Conservation (phyloP, 2,329 filamentous ascomycete genomes). For the Cadophora malorum region DNA sequence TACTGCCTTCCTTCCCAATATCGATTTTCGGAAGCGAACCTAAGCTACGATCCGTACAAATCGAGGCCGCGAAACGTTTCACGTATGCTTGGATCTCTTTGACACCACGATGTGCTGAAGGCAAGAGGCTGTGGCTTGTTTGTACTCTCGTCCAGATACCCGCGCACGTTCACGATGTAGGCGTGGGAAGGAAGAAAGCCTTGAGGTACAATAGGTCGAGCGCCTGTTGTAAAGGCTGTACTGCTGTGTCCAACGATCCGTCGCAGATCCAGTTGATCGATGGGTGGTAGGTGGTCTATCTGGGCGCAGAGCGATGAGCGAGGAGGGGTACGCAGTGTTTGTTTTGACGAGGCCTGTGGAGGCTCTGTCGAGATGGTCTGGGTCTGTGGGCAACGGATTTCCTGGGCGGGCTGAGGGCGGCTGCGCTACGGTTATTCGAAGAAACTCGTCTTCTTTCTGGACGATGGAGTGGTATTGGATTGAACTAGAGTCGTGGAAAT, state of each 20-base stretch:
- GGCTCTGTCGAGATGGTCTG: not conserved
- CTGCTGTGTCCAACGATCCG: not conserved
- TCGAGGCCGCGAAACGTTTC: not conserved
- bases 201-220: not conserved
- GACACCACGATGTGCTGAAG: not conserved
- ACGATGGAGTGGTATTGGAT: not conserved
- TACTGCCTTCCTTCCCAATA: not conserved
- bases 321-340: conserved; percentile 6
- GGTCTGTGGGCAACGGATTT: too few relatives aligned
- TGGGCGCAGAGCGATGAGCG: not conserved
- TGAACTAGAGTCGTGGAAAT: not conserved
- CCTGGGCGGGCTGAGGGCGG: not conserved
- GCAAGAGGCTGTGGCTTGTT: not conserved
- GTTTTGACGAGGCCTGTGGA: not conserved
- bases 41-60: not conserved
- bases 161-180: not conserved
- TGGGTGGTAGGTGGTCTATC: not conserved
- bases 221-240: too few relatives aligned
- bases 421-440: not conserved
- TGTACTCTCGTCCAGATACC: not conserved
- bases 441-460: not conserved
- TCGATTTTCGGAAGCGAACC: not conserved
- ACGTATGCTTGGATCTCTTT: not conserved
- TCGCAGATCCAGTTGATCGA: not conserved
- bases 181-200: too few relatives aligned